Percentiles rank a stretch among this genome's conserved stretches.
These are phyloP conservation scores for Purpureocillium takamizusanense DNA, from an alignment of 2,329 filamentous ascomycete species.

Conservation along the genomic window DNA sequence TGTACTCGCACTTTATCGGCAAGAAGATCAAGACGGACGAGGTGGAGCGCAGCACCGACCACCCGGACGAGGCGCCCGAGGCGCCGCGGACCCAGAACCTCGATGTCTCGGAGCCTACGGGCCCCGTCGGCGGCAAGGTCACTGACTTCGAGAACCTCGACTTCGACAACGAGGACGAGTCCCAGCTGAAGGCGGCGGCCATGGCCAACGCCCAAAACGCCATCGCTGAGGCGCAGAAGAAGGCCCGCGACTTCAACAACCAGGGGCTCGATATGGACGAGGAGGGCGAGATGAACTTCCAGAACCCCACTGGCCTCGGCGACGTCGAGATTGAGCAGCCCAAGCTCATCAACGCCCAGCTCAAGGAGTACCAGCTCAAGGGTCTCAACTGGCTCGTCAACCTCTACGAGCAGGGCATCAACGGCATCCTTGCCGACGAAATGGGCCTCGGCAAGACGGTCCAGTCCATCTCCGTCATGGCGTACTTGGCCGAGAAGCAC, in stretches of 20 bases:
- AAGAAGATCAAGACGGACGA: slow-evolving; percentile 99
- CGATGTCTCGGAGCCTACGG: slow-evolving; percentile 43
- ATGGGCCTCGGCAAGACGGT: slow-evolving; percentile 99
- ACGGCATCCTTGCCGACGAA: slow-evolving; percentile 95
- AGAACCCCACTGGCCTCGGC: slow-evolving; percentile 91
- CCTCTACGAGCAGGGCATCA: slow-evolving; percentile 98
- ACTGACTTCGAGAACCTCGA: slow-evolving; percentile 92
- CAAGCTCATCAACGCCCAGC: slow-evolving; percentile 82
- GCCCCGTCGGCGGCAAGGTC: slow-evolving; percentile 57
- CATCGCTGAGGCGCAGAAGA: slow-evolving; percentile 87
- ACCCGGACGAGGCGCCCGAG: slow-evolving; percentile 54
- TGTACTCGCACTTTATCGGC: slow-evolving; percentile 98
- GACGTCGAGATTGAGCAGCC: slow-evolving; percentile 93
- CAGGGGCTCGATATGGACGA: slow-evolving; percentile 64
- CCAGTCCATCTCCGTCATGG: slow-evolving; percentile 98
- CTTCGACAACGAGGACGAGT: slow-evolving; percentile 92
- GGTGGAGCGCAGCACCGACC: slow-evolving; percentile 82
- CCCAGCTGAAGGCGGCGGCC: slow-evolving; percentile 69
- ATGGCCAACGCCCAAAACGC: slow-evolving; percentile 95
- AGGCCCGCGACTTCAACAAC: slow-evolving; percentile 88
- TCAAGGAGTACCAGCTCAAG: slow-evolving; percentile 98
- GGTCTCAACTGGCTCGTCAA: slow-evolving; percentile 99
- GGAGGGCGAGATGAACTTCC: slow-evolving; percentile 98
- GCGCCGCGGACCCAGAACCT: slow-evolving; percentile 29
- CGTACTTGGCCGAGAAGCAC: slow-evolving; percentile 92